Evolutionary conservation across 176 grass and related monocot genomes (phyloP), one percentile per base, ranked within the genome.

Genomic region (Stipa capillata): DNA sequence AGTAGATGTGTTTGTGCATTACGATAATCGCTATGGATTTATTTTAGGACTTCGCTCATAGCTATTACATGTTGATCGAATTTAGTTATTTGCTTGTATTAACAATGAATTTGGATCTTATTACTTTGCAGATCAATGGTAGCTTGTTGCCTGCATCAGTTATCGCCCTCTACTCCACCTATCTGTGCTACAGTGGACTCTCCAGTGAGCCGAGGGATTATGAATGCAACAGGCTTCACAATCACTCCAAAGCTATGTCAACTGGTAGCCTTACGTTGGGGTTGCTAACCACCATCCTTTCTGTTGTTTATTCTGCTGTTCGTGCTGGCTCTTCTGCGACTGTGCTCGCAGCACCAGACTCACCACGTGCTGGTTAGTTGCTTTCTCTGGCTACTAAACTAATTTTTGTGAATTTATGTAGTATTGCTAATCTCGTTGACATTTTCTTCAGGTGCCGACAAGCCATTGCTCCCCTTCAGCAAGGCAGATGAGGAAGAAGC

Each of bases 121-220:
- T 74, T 14, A 60, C 70, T 86, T 77, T 53, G 25, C 72, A 99
- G 92, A 83, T 99, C 84, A 99, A 93, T 69, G 96, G 96, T 48
- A 99, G 96, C 81, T 49, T 99, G 78, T 68, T 99, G 88, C 96
- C 96, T 62, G 96, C 96, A 64, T 95, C 92, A 16, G 77, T 99
- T 53, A 95, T 98, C 0, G 87, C 88, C 31, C 74, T 99, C 3
- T 99, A 99, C 80, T 99, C 92, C 72, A 87, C 79, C 18, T 99
- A 99, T 36, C 72, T 99, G 32, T 99, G 96, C 74, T 99, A 99
- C 71, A 95, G 87, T 29, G 96, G 88, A 67, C 92, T 99, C 43
- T 99, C 96, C 13, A 99, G 96, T 43, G 96, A 99, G 84, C 96
- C 96, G 4, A 94, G 96, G 81, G 92, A 99, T 59, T 99, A 93